Evolutionary conservation across 495 filamentous ascomycete genomes (phyloP).

Genomic region (Beverwykella pulmonaria): DNA sequence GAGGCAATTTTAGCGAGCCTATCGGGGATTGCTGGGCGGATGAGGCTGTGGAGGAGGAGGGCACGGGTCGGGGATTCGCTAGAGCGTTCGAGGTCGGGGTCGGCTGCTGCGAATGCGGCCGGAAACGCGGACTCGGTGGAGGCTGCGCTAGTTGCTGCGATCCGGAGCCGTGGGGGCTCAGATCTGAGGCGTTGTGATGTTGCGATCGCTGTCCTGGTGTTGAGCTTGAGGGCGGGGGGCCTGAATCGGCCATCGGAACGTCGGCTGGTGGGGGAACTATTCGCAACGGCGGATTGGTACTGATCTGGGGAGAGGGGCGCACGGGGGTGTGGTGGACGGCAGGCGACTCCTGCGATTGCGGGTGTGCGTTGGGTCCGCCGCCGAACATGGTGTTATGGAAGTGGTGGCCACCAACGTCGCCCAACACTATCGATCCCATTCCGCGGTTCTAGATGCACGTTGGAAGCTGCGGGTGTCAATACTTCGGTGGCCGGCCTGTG

Average conservation of each 20-base stretch:
- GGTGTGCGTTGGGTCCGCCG: conserved; percentile 48
- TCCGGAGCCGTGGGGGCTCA: conserved; percentile 5
- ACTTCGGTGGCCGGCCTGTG: neutral
- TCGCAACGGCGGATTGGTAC: conserved; percentile 22
- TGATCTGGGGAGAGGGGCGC: conserved; percentile 27
- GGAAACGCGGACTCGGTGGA: conserved; percentile 26
- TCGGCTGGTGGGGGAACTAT: conserved; percentile 29
- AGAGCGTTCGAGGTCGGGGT: conserved; percentile 29
- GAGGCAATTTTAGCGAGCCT: conserved; percentile 48
- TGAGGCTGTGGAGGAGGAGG: conserved; percentile 58
- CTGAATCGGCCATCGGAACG: conserved; percentile 39
- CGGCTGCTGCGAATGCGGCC: conserved; percentile 30
- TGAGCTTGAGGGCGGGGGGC: conserved; percentile 19
- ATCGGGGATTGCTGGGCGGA: conserved; percentile 59
- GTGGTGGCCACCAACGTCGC: conserved; percentile 39
- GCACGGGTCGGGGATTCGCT: conserved; percentile 40
- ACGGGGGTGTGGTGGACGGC: conserved; percentile 30
- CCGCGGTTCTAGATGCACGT: conserved; percentile 15
- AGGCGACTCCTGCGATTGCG: conserved; percentile 39
- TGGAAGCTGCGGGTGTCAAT: conserved; percentile 4
- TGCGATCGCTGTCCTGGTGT: conserved; percentile 26
- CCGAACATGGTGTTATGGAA: conserved; percentile 55
- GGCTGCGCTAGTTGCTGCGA: neutral
- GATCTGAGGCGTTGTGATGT: neutral
- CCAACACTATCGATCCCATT: conserved; percentile 43